Evolutionary conservation across 768 basidiomycete species (phyloP).

Genomic region (Rhodosporidiobolus sp.): DNA sequence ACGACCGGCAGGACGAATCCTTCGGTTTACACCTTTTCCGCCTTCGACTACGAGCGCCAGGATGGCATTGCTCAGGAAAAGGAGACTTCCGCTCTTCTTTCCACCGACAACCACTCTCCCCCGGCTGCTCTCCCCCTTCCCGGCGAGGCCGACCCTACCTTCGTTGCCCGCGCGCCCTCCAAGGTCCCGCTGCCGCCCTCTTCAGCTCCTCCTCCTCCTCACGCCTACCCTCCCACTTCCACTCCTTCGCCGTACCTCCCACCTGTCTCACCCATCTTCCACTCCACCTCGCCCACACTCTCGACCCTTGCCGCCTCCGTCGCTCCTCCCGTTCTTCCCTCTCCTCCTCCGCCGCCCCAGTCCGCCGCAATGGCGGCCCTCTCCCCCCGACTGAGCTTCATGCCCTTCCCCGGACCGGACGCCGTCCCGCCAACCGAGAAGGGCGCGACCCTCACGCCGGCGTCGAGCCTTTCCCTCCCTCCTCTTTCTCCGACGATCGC

Average conservation of each 20-base stretch:
- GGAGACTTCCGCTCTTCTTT: not conserved
- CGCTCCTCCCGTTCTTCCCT: not conserved
- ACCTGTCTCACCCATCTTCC: not conserved
- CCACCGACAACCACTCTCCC: not conserved
- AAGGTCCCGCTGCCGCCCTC: not conserved
- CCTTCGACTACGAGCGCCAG: not conserved
- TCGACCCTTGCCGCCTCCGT: not conserved
- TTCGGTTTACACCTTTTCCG: not conserved
- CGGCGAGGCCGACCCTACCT: not conserved
- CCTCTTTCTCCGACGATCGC: not conserved
- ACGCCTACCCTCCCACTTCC: not conserved
- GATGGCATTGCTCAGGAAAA: not conserved
- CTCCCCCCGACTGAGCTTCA: constrained; percentile 26
- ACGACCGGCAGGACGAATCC: not conserved
- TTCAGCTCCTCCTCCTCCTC: constrained; percentile 1
- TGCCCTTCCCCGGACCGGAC: constrained; percentile 18
- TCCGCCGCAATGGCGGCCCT: not conserved
- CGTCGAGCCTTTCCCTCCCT: not conserved
- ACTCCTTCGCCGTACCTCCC: not conserved
- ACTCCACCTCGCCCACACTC: not conserved
- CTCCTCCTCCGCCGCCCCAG: not conserved
- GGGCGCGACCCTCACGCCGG: too few relatives aligned
- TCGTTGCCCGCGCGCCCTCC: not conserved
- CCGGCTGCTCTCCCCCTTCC: not conserved
- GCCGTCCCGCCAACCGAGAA: not conserved